Percentiles rank a stretch among this genome's conserved stretches.
Evolutionary conservation across 345 rosid genomes (phyloP).

Genomic region (Capsella bursapastoris): DNA sequence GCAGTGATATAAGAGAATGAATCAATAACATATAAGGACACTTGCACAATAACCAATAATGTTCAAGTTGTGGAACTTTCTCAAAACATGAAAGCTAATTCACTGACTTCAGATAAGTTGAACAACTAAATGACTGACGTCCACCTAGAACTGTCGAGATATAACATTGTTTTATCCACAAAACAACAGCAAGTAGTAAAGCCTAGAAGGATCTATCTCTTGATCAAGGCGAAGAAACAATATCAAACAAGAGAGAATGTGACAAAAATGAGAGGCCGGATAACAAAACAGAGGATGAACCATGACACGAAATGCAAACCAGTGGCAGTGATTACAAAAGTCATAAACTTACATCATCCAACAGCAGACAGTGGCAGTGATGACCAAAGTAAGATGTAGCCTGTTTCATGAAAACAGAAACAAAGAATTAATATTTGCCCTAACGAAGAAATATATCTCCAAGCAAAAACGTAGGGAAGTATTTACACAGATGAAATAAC

Average conservation of each 20-base stretch:
- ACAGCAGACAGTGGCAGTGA: constrained; percentile 89
- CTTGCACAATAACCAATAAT: neutral
- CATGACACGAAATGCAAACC: neutral
- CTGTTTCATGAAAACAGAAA: constrained; percentile 50
- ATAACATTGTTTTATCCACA: constrained; percentile 15
- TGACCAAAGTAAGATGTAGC: constrained; percentile 83
- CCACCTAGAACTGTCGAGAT: neutral
- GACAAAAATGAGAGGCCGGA: neutral
- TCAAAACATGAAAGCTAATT: neutral
- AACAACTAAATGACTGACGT: constrained; percentile 1
- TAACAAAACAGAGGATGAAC: constrained; percentile 12
- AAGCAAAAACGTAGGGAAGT: neutral
- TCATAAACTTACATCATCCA: constrained; percentile 90
- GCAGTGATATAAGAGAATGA: constrained; percentile 4
- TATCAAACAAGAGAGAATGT: neutral
- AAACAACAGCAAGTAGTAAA: neutral
- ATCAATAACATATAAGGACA: neutral
- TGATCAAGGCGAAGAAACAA: neutral
- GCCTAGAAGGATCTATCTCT: constrained; percentile 8
- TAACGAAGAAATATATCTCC: neutral
- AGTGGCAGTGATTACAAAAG: constrained; percentile 1
- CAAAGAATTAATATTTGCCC: neutral
- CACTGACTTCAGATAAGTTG: neutral
- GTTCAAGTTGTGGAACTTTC: constrained; percentile 1
- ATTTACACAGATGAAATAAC: neutral